Evolutionary conservation across 1,284 basidiomycete genomes (phyloP), one percentile per base, ranked within the genome.

Genomic region (Ceratobasidium sp.): DNA sequence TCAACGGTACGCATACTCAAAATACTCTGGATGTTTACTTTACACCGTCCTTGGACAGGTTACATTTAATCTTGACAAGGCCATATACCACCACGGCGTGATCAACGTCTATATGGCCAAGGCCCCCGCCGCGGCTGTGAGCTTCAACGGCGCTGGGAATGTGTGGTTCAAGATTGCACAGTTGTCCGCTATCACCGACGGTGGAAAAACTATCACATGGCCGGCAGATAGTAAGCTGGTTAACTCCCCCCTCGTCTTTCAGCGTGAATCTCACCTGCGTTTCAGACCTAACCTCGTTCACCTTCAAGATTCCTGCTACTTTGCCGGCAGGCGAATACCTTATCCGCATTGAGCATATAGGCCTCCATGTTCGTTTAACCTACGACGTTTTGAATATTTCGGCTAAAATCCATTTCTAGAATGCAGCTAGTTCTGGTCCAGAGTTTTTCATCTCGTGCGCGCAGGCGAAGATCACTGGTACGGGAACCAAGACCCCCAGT

Each of bases 111-210:
- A 84, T 76, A 81, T 85, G 83, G 80, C 80, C 5, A 74, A 79
- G 30, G 84, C 83, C 18, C 76, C 76, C 34, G 82, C 81, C 36
- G 81, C 82, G 34, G 83, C 83, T 59, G 81, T 80, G 52, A 79
- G 79, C 71, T 78, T 75, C 34, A 84, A 82, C 45, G 84, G 82
- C 18, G 79, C 81, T 14, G 82, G 82, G 21, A 77, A 79, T 53
- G 84, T 83, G 14, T 85, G 84, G 84, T 85, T 85, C 80, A 85
- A 85, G 79, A 81, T 84, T 45, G 83, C 81, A 81, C 81, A 85
- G 76, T 77, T 81, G 75, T 82, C 84, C 9, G 76, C 76, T 5
- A 83, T 76, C 70, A 77, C 79, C 21, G 69, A 80, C 34, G 79
- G 79, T 41, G 80, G 79, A 8, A 78, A 78, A 36, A 76, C 83